Evolutionary conservation across 805 yeast species (phyloP).

Genomic region (Nakazawaea wickerhamii): DNA sequence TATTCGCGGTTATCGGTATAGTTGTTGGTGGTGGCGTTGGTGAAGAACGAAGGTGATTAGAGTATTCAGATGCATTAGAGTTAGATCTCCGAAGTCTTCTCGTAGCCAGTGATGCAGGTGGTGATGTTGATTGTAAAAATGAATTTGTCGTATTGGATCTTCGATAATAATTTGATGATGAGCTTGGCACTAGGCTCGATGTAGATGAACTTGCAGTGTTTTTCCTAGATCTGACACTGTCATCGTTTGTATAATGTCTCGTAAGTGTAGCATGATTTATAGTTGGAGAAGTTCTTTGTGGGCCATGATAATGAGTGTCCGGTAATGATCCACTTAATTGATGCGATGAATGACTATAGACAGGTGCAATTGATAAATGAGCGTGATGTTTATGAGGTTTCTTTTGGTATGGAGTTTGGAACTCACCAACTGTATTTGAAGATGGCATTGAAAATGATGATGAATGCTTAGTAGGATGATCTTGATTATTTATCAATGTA

Average conservation of each 20-base stretch:
- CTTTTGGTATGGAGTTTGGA: constrained; percentile 14
- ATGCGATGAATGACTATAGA: constrained; percentile 19
- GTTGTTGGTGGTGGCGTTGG: constrained; percentile 8
- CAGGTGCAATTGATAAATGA: constrained; percentile 16
- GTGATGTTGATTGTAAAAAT: constrained; percentile 3
- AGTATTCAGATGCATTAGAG: constrained; percentile 12
- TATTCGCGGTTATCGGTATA: constrained; percentile 11
- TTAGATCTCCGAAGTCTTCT: constrained; percentile 13
- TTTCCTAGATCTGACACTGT: constrained; percentile 1
- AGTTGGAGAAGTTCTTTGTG: constrained; percentile 11
- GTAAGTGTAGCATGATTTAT: constrained; percentile 7
- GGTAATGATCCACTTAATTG: constrained; percentile 24
- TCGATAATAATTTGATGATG: background rate
- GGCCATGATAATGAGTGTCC: constrained; percentile 13
- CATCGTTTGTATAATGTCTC: constrained; percentile 6
- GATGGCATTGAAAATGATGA: constrained; percentile 18
- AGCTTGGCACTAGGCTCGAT: background rate
- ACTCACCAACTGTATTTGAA: background rate
- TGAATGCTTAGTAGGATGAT: constrained; percentile 15
- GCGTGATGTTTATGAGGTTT: constrained; percentile 8
- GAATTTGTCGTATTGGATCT: constrained; percentile 5
- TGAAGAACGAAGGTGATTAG: background rate
- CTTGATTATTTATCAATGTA: constrained; percentile 9
- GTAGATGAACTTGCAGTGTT: constrained; percentile 3
- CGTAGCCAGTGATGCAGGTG: constrained; percentile 5